Evolutionary conservation across 306 rosid genomes (phyloP).

Genomic region (Quercus variabilis): DNA sequence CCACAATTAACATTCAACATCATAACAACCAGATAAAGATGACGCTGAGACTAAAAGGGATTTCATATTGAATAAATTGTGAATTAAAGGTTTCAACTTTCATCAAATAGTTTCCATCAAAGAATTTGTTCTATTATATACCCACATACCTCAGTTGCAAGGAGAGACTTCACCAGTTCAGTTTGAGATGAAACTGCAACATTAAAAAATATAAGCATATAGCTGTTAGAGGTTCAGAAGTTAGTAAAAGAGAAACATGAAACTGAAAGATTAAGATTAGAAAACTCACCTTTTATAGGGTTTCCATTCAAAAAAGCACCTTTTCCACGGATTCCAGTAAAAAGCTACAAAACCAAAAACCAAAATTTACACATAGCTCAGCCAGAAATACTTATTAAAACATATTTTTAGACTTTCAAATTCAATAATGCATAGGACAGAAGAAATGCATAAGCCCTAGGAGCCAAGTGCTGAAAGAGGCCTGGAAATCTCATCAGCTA

Average conservation of each 20-base stretch:
- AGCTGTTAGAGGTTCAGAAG: not conserved
- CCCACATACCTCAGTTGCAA: conserved; percentile 81
- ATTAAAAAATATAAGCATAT: conserved; percentile 30
- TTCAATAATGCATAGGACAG: not conserved
- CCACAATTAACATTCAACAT: no score
- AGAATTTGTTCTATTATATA: conserved; percentile 11
- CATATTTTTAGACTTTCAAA: conserved; percentile 8
- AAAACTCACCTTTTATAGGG: conserved; percentile 68
- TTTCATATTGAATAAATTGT: no score
- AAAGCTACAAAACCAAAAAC: conserved; percentile 52
- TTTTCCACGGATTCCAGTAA: conserved; percentile 72
- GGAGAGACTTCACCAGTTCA: conserved; percentile 77
- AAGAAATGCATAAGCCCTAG: not conserved
- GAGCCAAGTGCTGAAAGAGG: not conserved
- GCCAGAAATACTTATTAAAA: conserved; percentile 6
- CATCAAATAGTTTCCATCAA: not conserved
- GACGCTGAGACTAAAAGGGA: no score
- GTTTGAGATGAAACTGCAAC: conserved; percentile 75
- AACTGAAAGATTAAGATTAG: conserved; percentile 11
- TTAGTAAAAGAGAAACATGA: not conserved
- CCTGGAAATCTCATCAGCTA: not conserved
- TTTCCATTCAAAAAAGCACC: conserved; percentile 87
- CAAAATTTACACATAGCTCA: conserved; percentile 23
- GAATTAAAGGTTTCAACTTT: no score
- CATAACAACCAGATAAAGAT: no score